phyloP scores from a whole-genome alignment of 2,329 filamentous ascomycete species.

The Neonectria magnoliae region DNA sequence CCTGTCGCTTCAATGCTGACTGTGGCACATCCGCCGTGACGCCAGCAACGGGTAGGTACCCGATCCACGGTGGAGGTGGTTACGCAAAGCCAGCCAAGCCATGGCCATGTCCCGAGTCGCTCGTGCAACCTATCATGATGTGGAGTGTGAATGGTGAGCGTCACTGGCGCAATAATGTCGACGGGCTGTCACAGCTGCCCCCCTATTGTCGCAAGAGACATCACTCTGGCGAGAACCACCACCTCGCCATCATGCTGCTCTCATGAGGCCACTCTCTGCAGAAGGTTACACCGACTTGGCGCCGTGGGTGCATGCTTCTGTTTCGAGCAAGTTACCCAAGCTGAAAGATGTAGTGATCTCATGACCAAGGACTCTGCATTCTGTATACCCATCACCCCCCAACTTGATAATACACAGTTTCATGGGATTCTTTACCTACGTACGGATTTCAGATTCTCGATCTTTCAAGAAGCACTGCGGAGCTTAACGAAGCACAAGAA shows the following conservation, averaged over 20 bases:
- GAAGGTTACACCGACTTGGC: conserved; percentile 17
- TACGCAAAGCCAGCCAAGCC: conserved; percentile 27
- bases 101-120: conserved; percentile 16
- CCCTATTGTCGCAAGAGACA: not conserved
- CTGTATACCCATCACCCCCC: not conserved
- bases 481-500: not conserved
- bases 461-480: not conserved
- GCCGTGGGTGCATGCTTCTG: conserved; percentile 11
- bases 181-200: conserved; percentile 3
- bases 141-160: not conserved
- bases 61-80: conserved; percentile 29
- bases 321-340: conserved; percentile 11
- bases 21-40: conserved; percentile 29
- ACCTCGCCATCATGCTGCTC: conserved; percentile 3
- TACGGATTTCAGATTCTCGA: not conserved
- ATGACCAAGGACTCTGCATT: not conserved
- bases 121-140: not conserved
- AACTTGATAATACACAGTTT: not conserved
- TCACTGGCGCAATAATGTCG: conserved; percentile 1
- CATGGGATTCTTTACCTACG: not conserved
- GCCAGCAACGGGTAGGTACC: conserved; percentile 23
- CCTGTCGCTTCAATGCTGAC: conserved; percentile 31
- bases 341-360: not conserved
- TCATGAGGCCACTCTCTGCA: not conserved
- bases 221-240: not conserved